These are phyloP conservation scores for Aspergillus sp. DNA, from an alignment of 2,329 filamentous ascomycete species.

Conservation along the genomic window DNA sequence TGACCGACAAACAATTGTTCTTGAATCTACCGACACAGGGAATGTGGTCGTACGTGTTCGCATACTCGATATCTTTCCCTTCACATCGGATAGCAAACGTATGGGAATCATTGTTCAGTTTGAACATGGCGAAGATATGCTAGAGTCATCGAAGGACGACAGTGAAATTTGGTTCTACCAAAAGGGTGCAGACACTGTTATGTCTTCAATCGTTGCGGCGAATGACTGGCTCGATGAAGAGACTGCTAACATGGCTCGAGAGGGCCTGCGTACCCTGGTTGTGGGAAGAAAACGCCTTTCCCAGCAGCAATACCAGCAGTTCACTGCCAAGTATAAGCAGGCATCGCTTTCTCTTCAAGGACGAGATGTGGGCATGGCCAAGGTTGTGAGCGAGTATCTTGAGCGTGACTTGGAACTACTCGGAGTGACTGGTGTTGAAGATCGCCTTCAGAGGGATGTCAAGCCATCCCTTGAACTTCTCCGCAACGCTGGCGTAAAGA, in stretches of 20 bases:
- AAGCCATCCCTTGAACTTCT: conserved; percentile 92
- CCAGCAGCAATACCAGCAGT: conserved; percentile 72
- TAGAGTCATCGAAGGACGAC: conserved; percentile 48
- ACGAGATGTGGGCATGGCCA: conserved; percentile 76
- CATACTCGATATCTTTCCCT: conserved; percentile 92
- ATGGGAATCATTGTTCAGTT: conserved; percentile 98
- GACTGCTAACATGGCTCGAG: conserved; percentile 98
- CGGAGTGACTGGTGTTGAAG: conserved; percentile 96
- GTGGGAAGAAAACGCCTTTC: conserved; percentile 89
- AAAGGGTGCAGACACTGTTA: conserved; percentile 96
- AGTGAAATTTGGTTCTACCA: conserved; percentile 98
- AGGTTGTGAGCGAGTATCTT: conserved; percentile 72
- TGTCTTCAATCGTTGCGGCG: conserved; percentile 88
- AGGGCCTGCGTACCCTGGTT: conserved; percentile 88
- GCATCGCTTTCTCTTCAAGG: conserved; percentile 75
- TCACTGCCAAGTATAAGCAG: conserved; percentile 68
- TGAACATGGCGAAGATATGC: conserved; percentile 51
- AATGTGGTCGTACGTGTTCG: conserved; percentile 75
- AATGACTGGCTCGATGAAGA: conserved; percentile 99
- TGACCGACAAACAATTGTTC: conserved; percentile 77
- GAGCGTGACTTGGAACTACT: conserved; percentile 87
- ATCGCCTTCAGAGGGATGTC: conserved; percentile 92
- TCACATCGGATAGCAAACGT: conserved; percentile 94
- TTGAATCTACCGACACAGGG: conserved; percentile 72
- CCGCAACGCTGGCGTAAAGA: conserved; percentile 95